Conservation (phyloP, 2,329 filamentous ascomycete species). For the Cordyceps fumosorosea region DNA sequence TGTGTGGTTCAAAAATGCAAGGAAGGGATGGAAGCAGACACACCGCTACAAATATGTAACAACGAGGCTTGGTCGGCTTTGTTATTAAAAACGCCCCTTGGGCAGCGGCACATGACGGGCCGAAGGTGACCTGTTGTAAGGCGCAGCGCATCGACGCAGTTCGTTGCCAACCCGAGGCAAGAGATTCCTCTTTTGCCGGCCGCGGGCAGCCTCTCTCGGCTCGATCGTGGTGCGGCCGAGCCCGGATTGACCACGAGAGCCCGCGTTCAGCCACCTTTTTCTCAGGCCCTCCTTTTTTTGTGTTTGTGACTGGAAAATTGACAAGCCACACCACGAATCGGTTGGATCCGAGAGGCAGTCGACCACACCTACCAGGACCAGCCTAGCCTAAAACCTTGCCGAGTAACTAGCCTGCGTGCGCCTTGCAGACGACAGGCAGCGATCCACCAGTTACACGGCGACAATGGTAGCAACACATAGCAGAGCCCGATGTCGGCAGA, state of each 20-base stretch:
- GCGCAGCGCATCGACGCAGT: neutral
- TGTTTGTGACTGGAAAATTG: neutral
- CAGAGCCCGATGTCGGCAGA: constrained; percentile 1
- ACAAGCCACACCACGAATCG: constrained; percentile 1
- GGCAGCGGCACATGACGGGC: neutral
- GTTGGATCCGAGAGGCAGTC: constrained; percentile 1
- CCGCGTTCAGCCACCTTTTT: neutral
- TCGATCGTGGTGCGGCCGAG: constrained; percentile 3
- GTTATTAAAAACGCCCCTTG: neutral
- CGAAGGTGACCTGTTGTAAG: neutral
- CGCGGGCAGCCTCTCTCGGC: neutral
- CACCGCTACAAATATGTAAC: neutral
- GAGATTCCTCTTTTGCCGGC: neutral
- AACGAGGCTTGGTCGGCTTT: too few species aligned
- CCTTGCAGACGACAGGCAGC: neutral
- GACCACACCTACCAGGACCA: neutral
- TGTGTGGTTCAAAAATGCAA: too few species aligned
- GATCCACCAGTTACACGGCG: neutral
- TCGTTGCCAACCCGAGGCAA: neutral
- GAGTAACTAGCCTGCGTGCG: neutral
- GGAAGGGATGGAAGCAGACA: neutral
- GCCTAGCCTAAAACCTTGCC: neutral
- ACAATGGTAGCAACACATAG: neutral
- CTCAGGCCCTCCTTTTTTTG: neutral
- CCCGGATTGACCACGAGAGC: neutral